These are phyloP conservation scores for Ceratobasidium sp. DNA, from an alignment of 1,284 basidiomycete species.

Conservation along the genomic window DNA sequence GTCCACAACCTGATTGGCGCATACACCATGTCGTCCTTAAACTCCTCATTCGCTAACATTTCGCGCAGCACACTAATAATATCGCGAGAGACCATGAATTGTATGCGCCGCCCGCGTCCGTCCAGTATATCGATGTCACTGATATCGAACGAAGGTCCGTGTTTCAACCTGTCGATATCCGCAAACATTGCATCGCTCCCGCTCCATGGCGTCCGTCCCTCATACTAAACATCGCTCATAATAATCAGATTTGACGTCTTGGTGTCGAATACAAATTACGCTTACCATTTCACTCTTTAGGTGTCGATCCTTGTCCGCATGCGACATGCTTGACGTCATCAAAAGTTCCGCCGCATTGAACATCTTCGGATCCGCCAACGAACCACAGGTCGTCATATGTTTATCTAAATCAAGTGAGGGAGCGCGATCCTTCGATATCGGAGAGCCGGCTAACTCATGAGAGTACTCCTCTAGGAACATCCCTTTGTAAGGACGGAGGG, in stretches of 20 bases:
- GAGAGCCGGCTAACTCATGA: constrained; percentile 2
- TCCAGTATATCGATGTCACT: no score
- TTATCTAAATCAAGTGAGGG: not conserved
- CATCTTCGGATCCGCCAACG: not conserved
- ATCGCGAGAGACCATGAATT: constrained; percentile 49
- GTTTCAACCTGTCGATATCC: no score
- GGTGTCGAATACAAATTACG: not conserved
- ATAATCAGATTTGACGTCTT: no score
- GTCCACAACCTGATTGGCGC: constrained; percentile 1
- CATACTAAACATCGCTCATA: no score
- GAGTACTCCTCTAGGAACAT: not conserved
- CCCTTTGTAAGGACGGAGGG: not conserved
- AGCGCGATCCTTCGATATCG: not conserved
- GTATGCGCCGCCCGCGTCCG: constrained; percentile 45
- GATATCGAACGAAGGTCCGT: no score
- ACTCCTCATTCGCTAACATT: constrained; percentile 34
- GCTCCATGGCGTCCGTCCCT: not conserved
- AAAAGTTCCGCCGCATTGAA: constrained; percentile 7
- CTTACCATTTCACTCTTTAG: constrained; percentile 7
- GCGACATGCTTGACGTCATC: not conserved
- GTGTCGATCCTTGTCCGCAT: constrained; percentile 4
- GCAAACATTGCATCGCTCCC: no score
- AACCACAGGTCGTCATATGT: not conserved
- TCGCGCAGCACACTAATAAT: constrained; percentile 49
- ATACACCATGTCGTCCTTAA: constrained; percentile 21